These are phyloP conservation scores for Quercus gilva DNA, from an alignment of 306 rosid species.

Conservation along the genomic window DNA sequence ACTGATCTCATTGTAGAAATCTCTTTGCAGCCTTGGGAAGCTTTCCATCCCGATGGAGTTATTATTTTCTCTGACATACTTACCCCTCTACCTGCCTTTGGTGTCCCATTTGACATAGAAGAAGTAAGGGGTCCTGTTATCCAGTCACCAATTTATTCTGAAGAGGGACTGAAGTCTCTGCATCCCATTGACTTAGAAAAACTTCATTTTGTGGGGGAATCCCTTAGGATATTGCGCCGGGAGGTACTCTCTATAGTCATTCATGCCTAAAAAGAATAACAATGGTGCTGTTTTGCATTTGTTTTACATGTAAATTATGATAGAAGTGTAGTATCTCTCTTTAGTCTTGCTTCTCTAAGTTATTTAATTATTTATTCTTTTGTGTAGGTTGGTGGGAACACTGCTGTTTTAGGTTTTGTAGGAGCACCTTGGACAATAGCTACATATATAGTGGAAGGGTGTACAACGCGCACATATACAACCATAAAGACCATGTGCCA, in stretches of 20 bases:
- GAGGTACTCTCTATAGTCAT: slow-evolving; percentile 50
- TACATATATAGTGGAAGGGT: slow-evolving; percentile 95
- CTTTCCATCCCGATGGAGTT: slow-evolving; percentile 95
- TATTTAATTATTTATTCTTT: slow-evolving; percentile 14
- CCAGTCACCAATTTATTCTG: slow-evolving; percentile 73
- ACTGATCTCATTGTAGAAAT: slow-evolving; percentile 99
- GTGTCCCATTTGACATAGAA: slow-evolving; percentile 89
- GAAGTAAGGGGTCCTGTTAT: slow-evolving; percentile 91
- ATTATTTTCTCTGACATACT: slow-evolving; percentile 95
- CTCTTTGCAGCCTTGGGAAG: slow-evolving; percentile 99
- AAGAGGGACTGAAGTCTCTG: slow-evolving; percentile 75
- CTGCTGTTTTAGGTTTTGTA: slow-evolving; percentile 96
- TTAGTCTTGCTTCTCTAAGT: background rate
- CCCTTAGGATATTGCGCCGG: slow-evolving; percentile 61
- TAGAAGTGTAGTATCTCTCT: no score
- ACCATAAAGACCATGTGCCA: slow-evolving; percentile 95
- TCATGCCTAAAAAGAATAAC: slow-evolving; percentile 6
- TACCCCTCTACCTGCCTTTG: slow-evolving; percentile 93
- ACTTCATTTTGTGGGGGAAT: slow-evolving; percentile 80
- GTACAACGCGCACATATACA: slow-evolving; percentile 80
- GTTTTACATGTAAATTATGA: background rate
- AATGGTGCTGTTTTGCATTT: background rate
- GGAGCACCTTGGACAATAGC: slow-evolving; percentile 99
- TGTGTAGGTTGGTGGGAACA: slow-evolving; percentile 66
- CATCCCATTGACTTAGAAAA: slow-evolving; percentile 81